A percentile compares a stretch with the other conserved stretches of the same genome.
phyloP scores from a whole-genome alignment of 1,139 yeast species.

The Casaregolazyma lundiana region DNA sequence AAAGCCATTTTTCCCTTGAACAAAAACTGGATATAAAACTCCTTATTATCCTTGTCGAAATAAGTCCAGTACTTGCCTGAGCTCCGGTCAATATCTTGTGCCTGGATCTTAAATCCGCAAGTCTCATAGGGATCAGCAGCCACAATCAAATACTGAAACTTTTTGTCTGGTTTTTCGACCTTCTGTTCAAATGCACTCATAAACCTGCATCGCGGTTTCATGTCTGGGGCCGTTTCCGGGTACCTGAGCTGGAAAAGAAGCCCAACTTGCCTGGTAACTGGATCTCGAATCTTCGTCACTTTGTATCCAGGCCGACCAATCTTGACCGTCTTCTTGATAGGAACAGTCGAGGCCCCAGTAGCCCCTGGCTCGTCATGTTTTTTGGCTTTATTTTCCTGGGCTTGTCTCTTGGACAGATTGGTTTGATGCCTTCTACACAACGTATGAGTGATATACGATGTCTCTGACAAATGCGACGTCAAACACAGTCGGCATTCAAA shows the following conservation, averaged over 20 bases:
- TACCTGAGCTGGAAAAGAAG: conserved; percentile 53
- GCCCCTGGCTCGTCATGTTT: conserved; percentile 25
- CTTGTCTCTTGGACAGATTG: conserved; percentile 56
- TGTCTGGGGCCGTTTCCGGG: conserved; percentile 45
- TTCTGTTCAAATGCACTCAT: conserved; percentile 73
- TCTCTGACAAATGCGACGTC: conserved; percentile 68
- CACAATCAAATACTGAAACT: conserved; percentile 62
- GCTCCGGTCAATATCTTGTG: conserved; percentile 49
- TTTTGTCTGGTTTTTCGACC: conserved; percentile 41
- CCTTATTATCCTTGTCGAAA: conserved; percentile 66
- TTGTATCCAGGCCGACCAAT: conserved; percentile 72
- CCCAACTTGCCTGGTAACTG: conserved; percentile 54
- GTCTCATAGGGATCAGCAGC: conserved; percentile 85
- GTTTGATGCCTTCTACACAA: conserved; percentile 74
- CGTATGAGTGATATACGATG: conserved; percentile 74
- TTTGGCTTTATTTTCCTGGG: conserved; percentile 28
- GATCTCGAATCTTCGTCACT: conserved; percentile 62
- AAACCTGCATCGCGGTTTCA: conserved; percentile 60
- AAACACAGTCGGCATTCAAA: conserved; percentile 73
- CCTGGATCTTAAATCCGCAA: conserved; percentile 64
- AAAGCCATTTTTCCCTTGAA: conserved; percentile 33
- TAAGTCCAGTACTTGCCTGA: conserved; percentile 56
- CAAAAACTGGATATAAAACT: conserved; percentile 64
- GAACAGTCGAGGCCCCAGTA: conserved; percentile 29
- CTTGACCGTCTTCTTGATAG: conserved; percentile 51